Evolutionary conservation across 495 filamentous ascomycete species (phyloP).

Genomic region (Poronia punctata): DNA sequence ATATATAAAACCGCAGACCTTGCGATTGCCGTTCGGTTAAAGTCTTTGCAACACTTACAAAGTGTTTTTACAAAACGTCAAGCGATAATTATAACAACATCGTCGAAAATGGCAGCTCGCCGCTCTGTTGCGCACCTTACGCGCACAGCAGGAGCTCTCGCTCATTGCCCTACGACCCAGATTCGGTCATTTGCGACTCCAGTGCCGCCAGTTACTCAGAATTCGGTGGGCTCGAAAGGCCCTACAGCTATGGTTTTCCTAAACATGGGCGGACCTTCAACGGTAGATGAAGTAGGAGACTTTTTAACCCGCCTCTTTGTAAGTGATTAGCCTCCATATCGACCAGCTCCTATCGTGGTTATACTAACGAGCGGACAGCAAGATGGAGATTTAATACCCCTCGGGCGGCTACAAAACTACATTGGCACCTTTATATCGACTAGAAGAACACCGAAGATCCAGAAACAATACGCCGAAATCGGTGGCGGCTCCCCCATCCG

Average conservation of each 20-base stretch:
- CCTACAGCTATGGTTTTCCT: conserved; percentile 97
- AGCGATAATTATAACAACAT: not conserved
- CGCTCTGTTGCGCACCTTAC: conserved; percentile 37
- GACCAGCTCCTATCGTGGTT: not conserved
- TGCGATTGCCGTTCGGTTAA: too few species aligned
- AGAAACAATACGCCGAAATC: conserved; percentile 90
- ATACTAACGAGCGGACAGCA: conserved; percentile 47
- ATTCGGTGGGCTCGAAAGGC: conserved; percentile 41
- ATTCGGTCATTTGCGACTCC: conserved; percentile 55
- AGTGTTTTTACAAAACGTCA: too few species aligned
- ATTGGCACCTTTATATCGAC: conserved; percentile 79
- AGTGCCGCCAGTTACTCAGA: conserved; percentile 67
- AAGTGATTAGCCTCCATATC: conserved; percentile 22
- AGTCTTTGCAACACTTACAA: too few species aligned
- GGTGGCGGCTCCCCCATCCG: conserved; percentile 95
- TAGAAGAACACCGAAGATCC: conserved; percentile 88
- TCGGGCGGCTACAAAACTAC: conserved; percentile 86
- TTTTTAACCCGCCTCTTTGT: conserved; percentile 95
- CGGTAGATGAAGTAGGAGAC: conserved; percentile 74
- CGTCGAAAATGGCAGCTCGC: conserved; percentile 40
- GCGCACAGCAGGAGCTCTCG: conserved; percentile 29
- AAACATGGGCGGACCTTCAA: conserved; percentile 98
- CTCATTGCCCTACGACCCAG: conserved; percentile 27
- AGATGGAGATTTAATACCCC: conserved; percentile 92
- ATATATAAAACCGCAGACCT: too few species aligned